These are phyloP conservation scores for Auriscalpium vulgare DNA, from an alignment of 768 basidiomycete species.

Conservation along the genomic window DNA sequence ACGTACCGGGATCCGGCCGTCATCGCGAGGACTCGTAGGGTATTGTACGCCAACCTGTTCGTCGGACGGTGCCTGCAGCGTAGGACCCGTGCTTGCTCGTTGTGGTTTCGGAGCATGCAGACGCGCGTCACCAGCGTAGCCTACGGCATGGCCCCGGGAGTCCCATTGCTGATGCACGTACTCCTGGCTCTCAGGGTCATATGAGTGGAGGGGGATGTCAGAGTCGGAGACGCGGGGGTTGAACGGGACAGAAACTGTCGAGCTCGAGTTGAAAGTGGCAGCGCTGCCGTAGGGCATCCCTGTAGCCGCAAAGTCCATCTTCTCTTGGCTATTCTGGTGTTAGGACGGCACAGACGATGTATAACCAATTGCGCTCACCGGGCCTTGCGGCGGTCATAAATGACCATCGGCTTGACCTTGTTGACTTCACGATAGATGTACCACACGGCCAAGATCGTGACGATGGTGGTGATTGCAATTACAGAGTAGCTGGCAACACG, in stretches of 20 bases:
- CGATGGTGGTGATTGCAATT: constrained; percentile 54
- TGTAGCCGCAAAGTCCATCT: constrained; percentile 23
- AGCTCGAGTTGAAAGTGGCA: constrained; percentile 20
- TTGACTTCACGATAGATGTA: constrained; percentile 73
- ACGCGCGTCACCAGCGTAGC: constrained; percentile 35
- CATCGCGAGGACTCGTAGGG: background rate
- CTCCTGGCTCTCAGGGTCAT: constrained; percentile 17
- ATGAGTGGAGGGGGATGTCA: constrained; percentile 34
- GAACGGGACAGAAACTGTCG: constrained; percentile 26
- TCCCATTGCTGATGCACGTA: constrained; percentile 45
- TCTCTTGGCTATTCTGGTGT: constrained; percentile 39
- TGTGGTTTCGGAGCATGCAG: constrained; percentile 47
- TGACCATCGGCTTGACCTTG: constrained; percentile 54
- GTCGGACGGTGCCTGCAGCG: background rate
- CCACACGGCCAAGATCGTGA: constrained; percentile 78
- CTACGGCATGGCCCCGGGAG: constrained; percentile 38
- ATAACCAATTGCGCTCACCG: constrained; percentile 32
- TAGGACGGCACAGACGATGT: constrained; percentile 1
- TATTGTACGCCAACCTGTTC: background rate
- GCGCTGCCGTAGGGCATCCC: constrained; percentile 11
- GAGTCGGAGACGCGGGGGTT: constrained; percentile 30
- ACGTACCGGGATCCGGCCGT: constrained; percentile 1
- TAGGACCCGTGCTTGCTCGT: background rate
- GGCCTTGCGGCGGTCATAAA: constrained; percentile 64
- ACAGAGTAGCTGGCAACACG: constrained; percentile 61